Base-by-base conservation (phyloP, 345 rosid species). In the Citrus inodora region DNA sequence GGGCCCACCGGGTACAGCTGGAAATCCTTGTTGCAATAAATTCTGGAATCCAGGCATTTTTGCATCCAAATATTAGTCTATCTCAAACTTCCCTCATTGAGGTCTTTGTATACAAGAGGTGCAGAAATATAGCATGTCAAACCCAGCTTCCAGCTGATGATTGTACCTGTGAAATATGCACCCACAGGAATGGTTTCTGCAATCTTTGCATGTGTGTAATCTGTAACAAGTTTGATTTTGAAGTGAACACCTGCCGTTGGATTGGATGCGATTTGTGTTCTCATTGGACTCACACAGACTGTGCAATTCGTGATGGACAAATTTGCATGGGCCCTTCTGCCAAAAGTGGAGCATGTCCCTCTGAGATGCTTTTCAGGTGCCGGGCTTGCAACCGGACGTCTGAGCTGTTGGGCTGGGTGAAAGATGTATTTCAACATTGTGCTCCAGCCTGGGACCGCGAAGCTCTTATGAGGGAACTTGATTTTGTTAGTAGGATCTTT, bases 201-300 rank as follows among this genome's bases (percentile, higher is more conserved):
- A 92, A 94, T 83, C 93, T 91, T 60, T 96, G 99, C 89, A 94
- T 92, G 98, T 94, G 99, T 79, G 97, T 94, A 64, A 92, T 96
- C 79, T 94, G 99, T 85, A 91, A 86, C 89, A 96, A 94, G 90
- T 96, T 96, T 59, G 98, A 96, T 83, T 94, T 96, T 85, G 97
- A 91, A 62, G 97, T 92, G 75, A 94, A 96, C 81, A 92, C 99
- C 5, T 94, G 98, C 82, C 97, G 98, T 75, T 96, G 99, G 99
- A 86, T 96, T 32, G 98, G 99, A n/a, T 96, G 99, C 2, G 99
- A 94, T 46, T 79, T 96, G 81, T 96, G 98, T 76, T 92, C 97
- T 74, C 99, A 96, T 65, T 96, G 99, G 98, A 94, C 98, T 71
- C 98, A 96, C 85, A 92, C 97, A 2, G 99, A 94, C 80, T 96